A percentile compares a stretch with the other conserved stretches of the same genome.
Evolutionary conservation across 805 yeast genomes (phyloP).

Genomic region (Yarrowia sp.): DNA sequence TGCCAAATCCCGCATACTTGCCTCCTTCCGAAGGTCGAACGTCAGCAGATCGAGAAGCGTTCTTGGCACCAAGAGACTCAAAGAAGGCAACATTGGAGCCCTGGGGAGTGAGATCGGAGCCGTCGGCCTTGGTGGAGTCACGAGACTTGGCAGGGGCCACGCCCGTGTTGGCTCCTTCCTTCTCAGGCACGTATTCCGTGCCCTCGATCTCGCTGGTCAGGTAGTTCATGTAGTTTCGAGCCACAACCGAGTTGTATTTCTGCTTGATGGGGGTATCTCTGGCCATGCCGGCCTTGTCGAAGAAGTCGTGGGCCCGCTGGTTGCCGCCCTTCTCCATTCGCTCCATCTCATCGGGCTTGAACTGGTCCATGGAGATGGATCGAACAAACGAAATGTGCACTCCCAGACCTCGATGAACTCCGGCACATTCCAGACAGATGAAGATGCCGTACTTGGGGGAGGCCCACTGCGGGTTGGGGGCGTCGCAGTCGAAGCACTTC

Average conservation of each 20-base stretch:
- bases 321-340: slow-evolving; percentile 97
- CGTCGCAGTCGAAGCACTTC: slow-evolving; percentile 90
- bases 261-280: slow-evolving; percentile 65
- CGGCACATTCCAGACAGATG: slow-evolving; percentile 98
- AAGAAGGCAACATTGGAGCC: slow-evolving; percentile 80
- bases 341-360: slow-evolving; percentile 87
- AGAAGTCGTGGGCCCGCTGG: slow-evolving; percentile 70
- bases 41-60: slow-evolving; percentile 74
- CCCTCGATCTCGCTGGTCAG: slow-evolving; percentile 80
- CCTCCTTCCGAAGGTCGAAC: slow-evolving; percentile 95
- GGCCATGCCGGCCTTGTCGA: slow-evolving; percentile 75
- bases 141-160: slow-evolving; percentile 26
- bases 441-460: slow-evolving; percentile 97
- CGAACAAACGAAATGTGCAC: slow-evolving; percentile 97
- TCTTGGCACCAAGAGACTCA: slow-evolving; percentile 75
- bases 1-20: slow-evolving; percentile 54
- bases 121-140: slow-evolving; percentile 48
- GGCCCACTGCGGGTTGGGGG: slow-evolving; percentile 99
- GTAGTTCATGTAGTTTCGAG: slow-evolving; percentile 91
- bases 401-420: slow-evolving; percentile 89
- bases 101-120: slow-evolving; percentile 1
- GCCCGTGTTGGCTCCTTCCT: slow-evolving; percentile 4
- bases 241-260: slow-evolving; percentile 88
- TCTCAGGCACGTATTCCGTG: slow-evolving; percentile 56
- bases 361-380: slow-evolving; percentile 98